Conservation (phyloP, 371 early-diverging fungal species). For the Vittaforma corneae region DNA sequence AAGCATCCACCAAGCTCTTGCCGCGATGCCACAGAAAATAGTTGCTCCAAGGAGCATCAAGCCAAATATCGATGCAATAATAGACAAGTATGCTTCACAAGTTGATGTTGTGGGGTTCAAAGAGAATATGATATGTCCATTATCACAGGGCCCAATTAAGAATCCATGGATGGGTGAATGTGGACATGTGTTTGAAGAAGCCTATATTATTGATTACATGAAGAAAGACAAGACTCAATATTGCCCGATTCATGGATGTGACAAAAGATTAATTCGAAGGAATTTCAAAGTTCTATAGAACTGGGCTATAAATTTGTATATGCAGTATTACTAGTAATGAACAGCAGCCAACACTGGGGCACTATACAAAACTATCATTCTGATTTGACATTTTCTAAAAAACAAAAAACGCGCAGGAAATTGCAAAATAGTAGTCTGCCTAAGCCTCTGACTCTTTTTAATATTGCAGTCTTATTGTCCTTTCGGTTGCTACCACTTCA, state of each 20-base stretch:
- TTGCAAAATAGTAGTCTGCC: no score
- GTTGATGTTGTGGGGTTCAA: constrained; percentile 9
- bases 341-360: not conserved
- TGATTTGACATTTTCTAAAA: not conserved
- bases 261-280: constrained; percentile 21
- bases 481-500: no score
- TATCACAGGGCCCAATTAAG: constrained; percentile 49
- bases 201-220: constrained; percentile 33
- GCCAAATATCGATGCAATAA: not conserved
- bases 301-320: no score
- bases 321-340: no score
- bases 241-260: constrained; percentile 50
- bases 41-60: constrained; percentile 5
- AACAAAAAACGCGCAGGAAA: no score
- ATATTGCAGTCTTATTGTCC: no score
- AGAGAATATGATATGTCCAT: constrained; percentile 45
- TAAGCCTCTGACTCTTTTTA: no score
- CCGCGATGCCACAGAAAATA: not conserved
- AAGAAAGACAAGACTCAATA: constrained; percentile 4
- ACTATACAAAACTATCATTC: not conserved
- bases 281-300: no score
- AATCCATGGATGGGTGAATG: constrained; percentile 44
- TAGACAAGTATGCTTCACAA: constrained; percentile 5
- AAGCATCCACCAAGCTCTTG: constrained; percentile 9
- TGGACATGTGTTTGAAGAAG: constrained; percentile 57